Base-by-base conservation (phyloP, 2,329 filamentous ascomycete species). In the Fusarium burgessii region DNA sequence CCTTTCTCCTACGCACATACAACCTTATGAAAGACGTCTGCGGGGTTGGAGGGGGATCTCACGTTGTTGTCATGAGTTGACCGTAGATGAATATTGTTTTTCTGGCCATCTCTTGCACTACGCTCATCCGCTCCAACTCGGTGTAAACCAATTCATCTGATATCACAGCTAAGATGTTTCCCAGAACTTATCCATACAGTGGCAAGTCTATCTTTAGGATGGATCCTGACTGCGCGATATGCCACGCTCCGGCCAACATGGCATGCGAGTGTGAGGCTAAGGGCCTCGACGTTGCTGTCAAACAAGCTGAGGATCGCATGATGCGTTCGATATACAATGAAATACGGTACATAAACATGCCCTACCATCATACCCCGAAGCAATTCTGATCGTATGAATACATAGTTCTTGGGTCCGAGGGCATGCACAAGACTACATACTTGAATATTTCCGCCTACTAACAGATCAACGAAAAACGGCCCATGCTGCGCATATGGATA, bases 191-290 rank as follows among this genome's bases (percentile, higher is more conserved):
- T 47, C 80, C 82, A 74, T 74, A 77, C 74, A 81, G 82, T 75
- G 82, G 83, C 75, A 87, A 86, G 80, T 78, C 82, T 67, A 75
- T 86, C 78, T 85, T 87, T 79, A 90, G 85, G 80, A 91, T 91
- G 88, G 90, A 92, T 76, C 90, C 90, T 45, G 88, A 91, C 80
- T 92, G 90, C 80, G 90, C 90, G 57, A 89, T 92, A 77, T 92
- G 90, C 79, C 84, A 84, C 76, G 84, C 86, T 69, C 88, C 90
- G 67, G 89, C 89, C 47, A 83, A 82, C 43, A 77, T 85, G 73
- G 84, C 82, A 67, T 92, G 90, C 79, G 88, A 90, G 71, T 92
- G 90, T 77, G 90, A 92, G 82, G 88, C 88, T 55, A 90, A 89
- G 74, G 87, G 89, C 32, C 84, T 92, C 33, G 89, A 91, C 72